Percentiles rank a stretch among this genome's conserved stretches.
Evolutionary conservation across 805 yeast genomes (phyloP).

Genomic region (Priceomyces melissophilus): DNA sequence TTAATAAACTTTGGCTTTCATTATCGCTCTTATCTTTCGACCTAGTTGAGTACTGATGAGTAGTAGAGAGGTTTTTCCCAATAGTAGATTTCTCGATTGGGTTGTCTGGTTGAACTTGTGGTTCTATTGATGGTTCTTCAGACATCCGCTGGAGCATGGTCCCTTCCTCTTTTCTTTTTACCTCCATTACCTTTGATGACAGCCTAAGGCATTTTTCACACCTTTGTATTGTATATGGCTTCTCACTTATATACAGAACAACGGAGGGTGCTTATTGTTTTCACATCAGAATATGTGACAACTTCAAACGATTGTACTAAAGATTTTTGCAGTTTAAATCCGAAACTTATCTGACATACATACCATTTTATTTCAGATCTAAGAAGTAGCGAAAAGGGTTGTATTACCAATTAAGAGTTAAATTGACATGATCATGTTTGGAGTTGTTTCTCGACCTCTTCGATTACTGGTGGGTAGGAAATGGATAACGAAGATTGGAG

Average conservation of each 20-base stretch:
- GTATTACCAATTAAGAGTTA: no score
- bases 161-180: not conserved
- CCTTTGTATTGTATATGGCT: no score
- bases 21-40: constrained; percentile 20
- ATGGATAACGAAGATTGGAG: no score
- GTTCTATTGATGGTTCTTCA: constrained; percentile 14
- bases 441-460: not conserved
- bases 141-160: constrained; percentile 1
- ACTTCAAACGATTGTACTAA: no score
- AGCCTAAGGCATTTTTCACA: not conserved
- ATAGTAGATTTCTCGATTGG: constrained; percentile 1
- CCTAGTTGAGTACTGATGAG: constrained; percentile 23
- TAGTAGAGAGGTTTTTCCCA: constrained; percentile 3
- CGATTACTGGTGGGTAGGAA: no score
- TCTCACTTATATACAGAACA: no score
- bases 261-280: no score
- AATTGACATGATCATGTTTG: not conserved
- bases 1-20: constrained; percentile 17
- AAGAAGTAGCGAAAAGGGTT: no score
- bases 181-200: not conserved
- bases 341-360: no score
- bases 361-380: no score
- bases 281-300: no score
- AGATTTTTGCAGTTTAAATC: no score
- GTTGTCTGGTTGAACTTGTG: constrained; percentile 12